A percentile compares a stretch with the other conserved stretches of the same genome.
Evolutionary conservation across 768 basidiomycete species (phyloP).

Genomic region (Leccinum imitatum): DNA sequence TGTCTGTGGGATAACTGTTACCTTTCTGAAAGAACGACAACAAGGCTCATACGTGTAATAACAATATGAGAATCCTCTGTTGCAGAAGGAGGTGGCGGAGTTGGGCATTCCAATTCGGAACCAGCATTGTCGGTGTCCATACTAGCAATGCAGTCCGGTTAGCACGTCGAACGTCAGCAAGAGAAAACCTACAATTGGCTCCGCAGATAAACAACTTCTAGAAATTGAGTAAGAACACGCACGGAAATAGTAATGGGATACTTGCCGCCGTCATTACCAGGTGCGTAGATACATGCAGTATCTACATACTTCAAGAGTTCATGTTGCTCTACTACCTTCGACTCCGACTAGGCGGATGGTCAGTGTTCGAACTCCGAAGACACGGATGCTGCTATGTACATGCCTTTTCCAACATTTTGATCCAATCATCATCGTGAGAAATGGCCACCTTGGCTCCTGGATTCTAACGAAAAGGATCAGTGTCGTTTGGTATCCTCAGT

Average conservation of each 20-base stretch:
- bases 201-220: constrained; percentile 3
- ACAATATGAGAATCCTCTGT: background rate
- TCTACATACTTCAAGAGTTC: background rate
- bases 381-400: too few species aligned
- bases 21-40: background rate
- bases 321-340: background rate
- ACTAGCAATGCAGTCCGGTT: background rate
- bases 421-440: constrained; percentile 13
- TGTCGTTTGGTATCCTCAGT: background rate
- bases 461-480: background rate
- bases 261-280: background rate
- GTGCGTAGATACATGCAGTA: background rate
- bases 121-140: too few species aligned
- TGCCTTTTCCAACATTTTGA: constrained; percentile 7
- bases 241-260: background rate
- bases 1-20: constrained; percentile 4
- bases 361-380: background rate
- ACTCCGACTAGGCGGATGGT: background rate
- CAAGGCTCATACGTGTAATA: constrained; percentile 2
- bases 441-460: constrained; percentile 1
- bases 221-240: background rate
- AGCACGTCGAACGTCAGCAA: background rate
- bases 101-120: background rate
- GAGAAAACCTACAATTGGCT: background rate
- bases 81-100: background rate